Evolutionary conservation across 306 rosid genomes (phyloP).

Genomic region (Acmispon strigosus): DNA sequence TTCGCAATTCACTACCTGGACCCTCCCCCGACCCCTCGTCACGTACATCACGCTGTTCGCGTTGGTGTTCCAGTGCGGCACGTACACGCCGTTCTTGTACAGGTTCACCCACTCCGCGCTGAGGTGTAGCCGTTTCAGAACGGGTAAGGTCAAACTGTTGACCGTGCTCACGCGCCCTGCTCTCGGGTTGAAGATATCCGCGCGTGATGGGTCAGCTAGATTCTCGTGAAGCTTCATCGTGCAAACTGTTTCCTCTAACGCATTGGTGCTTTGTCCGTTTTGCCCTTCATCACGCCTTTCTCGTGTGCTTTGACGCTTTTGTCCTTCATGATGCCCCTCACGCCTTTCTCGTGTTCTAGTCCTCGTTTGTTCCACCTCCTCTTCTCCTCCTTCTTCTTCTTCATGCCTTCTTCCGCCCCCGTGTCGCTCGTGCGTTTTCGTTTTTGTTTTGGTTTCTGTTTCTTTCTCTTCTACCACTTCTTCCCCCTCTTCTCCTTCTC

Average conservation of each 20-base stretch:
- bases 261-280: neutral
- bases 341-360: neutral
- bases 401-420: neutral
- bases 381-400: neutral
- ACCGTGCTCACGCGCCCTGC: conserved; percentile 21
- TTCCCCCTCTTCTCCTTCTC: neutral
- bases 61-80: conserved; percentile 49
- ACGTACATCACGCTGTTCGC: conserved; percentile 42
- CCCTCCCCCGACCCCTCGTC: conserved; percentile 40
- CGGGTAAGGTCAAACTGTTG: conserved; percentile 18
- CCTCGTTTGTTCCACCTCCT: neutral
- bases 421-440: neutral
- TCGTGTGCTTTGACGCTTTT: neutral
- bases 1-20: conserved; percentile 39
- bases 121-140: conserved; percentile 2
- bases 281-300: neutral
- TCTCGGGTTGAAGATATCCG: conserved; percentile 14
- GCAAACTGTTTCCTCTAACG: neutral
- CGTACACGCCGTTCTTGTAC: conserved; percentile 35
- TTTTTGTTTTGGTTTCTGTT: neutral
- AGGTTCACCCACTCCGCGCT: conserved; percentile 25
- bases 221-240: conserved; percentile 9
- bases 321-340: neutral
- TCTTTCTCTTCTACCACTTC: neutral
- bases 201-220: conserved; percentile 8